These are phyloP conservation scores for Leccinum pallidistipes DNA, from an alignment of 1,284 basidiomycete genomes.

Conservation along the genomic window DNA sequence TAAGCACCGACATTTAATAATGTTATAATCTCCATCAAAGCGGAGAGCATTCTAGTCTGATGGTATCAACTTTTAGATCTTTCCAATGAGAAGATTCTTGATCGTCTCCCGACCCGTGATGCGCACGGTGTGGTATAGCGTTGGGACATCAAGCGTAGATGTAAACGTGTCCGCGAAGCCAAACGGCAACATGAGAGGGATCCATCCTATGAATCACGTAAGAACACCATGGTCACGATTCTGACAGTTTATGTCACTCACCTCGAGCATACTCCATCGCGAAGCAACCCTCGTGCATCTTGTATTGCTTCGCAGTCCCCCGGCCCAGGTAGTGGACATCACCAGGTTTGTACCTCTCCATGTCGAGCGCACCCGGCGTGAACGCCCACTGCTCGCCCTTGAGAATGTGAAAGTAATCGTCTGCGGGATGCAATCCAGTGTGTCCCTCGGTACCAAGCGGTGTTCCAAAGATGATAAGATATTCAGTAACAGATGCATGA, in stretches of 20 bases:
- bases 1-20: neutral
- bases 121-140: conserved; percentile 77
- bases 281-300: conserved; percentile 94
- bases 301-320: conserved; percentile 93
- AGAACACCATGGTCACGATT: conserved; percentile 2
- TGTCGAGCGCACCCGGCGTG: conserved; percentile 73
- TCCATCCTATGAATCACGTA: conserved; percentile 64
- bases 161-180: conserved; percentile 85
- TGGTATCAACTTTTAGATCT: conserved; percentile 56
- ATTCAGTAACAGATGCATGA: conserved; percentile 92
- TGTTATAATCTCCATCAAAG: conserved; percentile 7
- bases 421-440: conserved; percentile 90
- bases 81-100: conserved; percentile 80
- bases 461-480: conserved; percentile 94
- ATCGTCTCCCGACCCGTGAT: conserved; percentile 86
- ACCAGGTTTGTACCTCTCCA: conserved; percentile 84
- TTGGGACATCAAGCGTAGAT: conserved; percentile 88
- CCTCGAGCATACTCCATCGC: conserved; percentile 94
- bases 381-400: conserved; percentile 94
- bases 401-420: conserved; percentile 98
- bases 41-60: neutral
- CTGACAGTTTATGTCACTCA: conserved; percentile 34
- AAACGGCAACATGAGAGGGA: conserved; percentile 90
- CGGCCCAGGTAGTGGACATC: conserved; percentile 83
- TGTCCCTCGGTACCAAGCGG: conserved; percentile 97